A percentile compares a stretch with the other conserved stretches of the same genome.
These are phyloP conservation scores for Leccinum griseonigrum DNA, from an alignment of 1,284 basidiomycete genomes.

Conservation along the genomic window DNA sequence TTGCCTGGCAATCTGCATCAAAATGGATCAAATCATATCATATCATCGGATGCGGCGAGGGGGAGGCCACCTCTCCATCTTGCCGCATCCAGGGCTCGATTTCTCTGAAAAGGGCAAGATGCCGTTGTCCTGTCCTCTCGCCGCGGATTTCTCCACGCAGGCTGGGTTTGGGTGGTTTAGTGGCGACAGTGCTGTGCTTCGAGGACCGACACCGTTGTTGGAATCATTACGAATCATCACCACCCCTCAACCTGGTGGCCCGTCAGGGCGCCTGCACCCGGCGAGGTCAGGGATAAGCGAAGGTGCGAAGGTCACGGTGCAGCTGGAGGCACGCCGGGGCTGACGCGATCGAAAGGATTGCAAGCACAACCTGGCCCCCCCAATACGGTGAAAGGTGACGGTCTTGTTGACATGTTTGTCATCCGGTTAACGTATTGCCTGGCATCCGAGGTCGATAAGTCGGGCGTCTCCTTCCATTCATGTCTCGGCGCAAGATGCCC, in stretches of 20 bases:
- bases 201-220: not conserved
- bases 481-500: slow-evolving; percentile 18
- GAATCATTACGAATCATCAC: not conserved
- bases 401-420: slow-evolving; percentile 10
- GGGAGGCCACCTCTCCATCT: not conserved
- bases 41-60: slow-evolving; percentile 3
- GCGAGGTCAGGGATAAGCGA: not conserved
- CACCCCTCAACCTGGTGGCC: not conserved
- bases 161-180: slow-evolving; percentile 6
- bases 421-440: slow-evolving; percentile 14
- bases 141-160: slow-evolving; percentile 4
- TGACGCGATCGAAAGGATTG: not conserved
- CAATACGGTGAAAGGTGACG: not conserved
- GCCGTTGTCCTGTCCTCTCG: not conserved
- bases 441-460: not conserved
- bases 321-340: not conserved
- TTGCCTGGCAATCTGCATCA: slow-evolving; percentile 31
- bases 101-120: slow-evolving; percentile 2
- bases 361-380: not conserved
- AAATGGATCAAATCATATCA: not conserved
- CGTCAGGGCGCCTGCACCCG: not conserved
- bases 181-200: slow-evolving; percentile 10
- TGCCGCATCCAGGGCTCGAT: slow-evolving; percentile 4
- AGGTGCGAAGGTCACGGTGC: not conserved
- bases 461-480: slow-evolving; percentile 16